Base-by-base conservation (phyloP, 1,139 yeast species). In the Starmera stellimalicola region DNA sequence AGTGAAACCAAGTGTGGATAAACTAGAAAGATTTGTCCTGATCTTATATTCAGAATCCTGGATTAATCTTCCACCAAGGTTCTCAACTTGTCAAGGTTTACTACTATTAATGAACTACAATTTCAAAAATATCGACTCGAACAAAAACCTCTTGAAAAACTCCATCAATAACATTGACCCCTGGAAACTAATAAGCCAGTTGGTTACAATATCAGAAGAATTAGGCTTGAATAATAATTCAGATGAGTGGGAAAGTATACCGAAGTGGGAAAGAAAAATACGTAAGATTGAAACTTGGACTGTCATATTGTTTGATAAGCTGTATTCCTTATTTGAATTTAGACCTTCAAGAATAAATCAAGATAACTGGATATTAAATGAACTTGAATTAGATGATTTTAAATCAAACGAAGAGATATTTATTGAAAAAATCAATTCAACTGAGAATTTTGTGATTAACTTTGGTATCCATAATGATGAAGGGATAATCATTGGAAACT, bases 71-170 rank as follows among this genome's bases (percentile, higher is more conserved):
- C 41, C 42, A 3, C 68, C 70, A 10, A 65, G 63, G 34, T 50
- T 65, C 17, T 62, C 70, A 4, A 55, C 63, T 2, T 60, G 65
- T 11, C 72, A 66, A 41, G 68, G 68, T 1, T 62, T 69, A 4
- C 42, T 66, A n/a, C 45, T 66, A 11, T 43, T 66, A 12, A 44
- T 65, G 20, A 47, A 51, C 29, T 51, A 52, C 31, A 40, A 36
- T 28, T 42, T 41, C 26, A 19, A 26, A 15, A 27, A 27, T 27
- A 17, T 14, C 12, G 7, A 12, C 10, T 8, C 10, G 4, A 16
- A 12, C 30, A 37, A 10, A 28, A 30, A 7, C 26, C 29, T 27
- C 26, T 34, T 11, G 23, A 41, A 32, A 29, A 18, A 20, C 11
- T 16, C 30, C 18, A 19, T 28, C 15, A 14, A 19, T 19, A 39